These are phyloP conservation scores for Acacia pycnantha DNA, from an alignment of 331 rosid genomes.

Conservation along the genomic window DNA sequence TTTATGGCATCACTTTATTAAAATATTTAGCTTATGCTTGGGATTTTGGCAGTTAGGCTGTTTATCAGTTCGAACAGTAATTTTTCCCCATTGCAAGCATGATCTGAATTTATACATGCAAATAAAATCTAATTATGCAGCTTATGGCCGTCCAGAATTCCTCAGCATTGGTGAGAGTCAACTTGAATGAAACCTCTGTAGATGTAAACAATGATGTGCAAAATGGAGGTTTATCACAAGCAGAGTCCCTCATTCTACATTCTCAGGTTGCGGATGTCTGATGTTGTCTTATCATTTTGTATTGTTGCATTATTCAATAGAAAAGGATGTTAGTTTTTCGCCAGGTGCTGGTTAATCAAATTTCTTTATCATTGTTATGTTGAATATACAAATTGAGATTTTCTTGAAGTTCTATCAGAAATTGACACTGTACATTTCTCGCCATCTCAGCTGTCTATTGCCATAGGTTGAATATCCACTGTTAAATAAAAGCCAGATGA, in stretches of 20 bases:
- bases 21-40: not conserved
- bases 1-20: not conserved
- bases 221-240: constrained; percentile 56
- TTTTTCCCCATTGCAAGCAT: constrained; percentile 4
- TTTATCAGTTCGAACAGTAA: constrained; percentile 3
- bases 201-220: constrained; percentile 37
- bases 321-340: not conserved
- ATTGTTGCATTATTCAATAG: not conserved
- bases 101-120: constrained; percentile 21
- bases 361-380: not conserved
- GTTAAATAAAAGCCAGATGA: not conserved
- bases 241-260: constrained; percentile 45
- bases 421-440: not conserved
- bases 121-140: constrained; percentile 36
- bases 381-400: not conserved
- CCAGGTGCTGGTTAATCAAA: constrained; percentile 6
- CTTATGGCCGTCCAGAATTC: constrained; percentile 46
- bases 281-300: constrained; percentile 2
- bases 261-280: constrained; percentile 57
- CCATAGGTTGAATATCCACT: not conserved
- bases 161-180: constrained; percentile 52
- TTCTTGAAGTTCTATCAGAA: not conserved
- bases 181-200: constrained; percentile 37
- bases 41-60: constrained; percentile 7
- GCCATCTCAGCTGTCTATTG: not conserved